Base-by-base conservation (phyloP, 2,329 filamentous ascomycete genomes). In the Cladosporium sp. region DNA sequence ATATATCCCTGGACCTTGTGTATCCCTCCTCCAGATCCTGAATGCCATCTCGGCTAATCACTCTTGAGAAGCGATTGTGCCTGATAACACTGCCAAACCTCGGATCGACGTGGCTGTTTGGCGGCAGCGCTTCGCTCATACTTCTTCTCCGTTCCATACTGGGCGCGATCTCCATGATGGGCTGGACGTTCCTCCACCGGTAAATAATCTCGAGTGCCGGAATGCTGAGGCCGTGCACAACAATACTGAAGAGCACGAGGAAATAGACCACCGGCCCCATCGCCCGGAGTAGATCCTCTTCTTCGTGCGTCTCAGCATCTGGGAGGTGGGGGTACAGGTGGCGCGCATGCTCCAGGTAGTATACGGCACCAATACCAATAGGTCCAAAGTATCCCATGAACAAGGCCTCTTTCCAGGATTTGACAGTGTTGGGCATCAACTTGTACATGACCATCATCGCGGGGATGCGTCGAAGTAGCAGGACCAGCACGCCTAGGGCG, bases 301-400 rank as follows among this genome's bases (percentile, higher is more conserved):
- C 84, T 62, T 92, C 88, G 20, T 76, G 72, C 27, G 87, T 76
- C 9, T 80, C 70, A 29, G 86, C 72, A 6, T 81, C 78, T 0
- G 76, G 80, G 49, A 80, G 65, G 3, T 70, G 60, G 3, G 64
- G 61, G 1, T 95, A 73, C 50, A 90, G 93, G 17, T 93, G 86
- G 1, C 86, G 66, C 41, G 79, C 84, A 54, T 95, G 74, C 60
- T 89, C 92, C 7, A 95, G 75, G 64, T 95, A 95, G 64, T 93
- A 95, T n/a, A 95, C 79, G 1, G 88, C 89, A 8, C 88, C 88
- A 1, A 95, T 89, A 3, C 90, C 89, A 49, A 95, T 89, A 0
- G 89, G 90, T 0, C 90, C 90, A 57, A 95, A 95, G 71, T 93
- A 95, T 0, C 89, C 90, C 7, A 91, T 87, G 61, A 93, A 95